Percentiles rank a stretch among this genome's conserved stretches.
phyloP scores from a whole-genome alignment of 2,329 filamentous ascomycete species.

The Neonectria magnoliae region DNA sequence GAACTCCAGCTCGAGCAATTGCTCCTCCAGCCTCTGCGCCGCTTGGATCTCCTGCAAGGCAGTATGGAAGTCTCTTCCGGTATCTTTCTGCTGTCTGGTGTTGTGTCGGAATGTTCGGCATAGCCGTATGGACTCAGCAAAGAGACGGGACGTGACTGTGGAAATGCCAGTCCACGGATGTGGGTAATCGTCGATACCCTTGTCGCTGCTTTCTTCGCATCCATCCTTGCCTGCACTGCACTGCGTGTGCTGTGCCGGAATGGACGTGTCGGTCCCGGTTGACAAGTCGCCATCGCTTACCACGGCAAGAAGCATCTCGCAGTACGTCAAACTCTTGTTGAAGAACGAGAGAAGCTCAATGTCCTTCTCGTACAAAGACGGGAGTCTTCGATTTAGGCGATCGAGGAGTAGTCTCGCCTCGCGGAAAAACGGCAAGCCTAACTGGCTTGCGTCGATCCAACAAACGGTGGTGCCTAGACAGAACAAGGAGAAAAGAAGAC shows the following conservation, averaged over 20 bases:
- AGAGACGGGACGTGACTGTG: constrained; percentile 45
- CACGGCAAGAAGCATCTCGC: constrained; percentile 54
- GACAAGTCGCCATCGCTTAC: constrained; percentile 44
- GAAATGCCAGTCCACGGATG: constrained; percentile 55
- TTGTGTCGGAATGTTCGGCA: constrained; percentile 48
- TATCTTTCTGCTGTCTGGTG: constrained; percentile 34
- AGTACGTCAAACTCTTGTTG: constrained; percentile 52
- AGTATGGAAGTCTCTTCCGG: constrained; percentile 43
- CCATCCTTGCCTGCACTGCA: background rate
- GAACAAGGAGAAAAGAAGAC: constrained; percentile 50
- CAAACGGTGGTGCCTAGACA: constrained; percentile 53
- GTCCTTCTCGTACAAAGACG: constrained; percentile 31
- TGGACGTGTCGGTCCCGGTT: background rate
- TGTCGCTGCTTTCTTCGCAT: background rate
- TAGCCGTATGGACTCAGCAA: constrained; percentile 48
- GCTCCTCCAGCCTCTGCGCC: constrained; percentile 48
- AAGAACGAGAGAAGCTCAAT: constrained; percentile 49
- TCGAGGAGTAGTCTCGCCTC: constrained; percentile 42
- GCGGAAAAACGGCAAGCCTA: constrained; percentile 48
- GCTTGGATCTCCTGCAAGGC: constrained; percentile 34
- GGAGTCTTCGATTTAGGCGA: constrained; percentile 38
- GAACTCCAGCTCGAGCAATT: constrained; percentile 47
- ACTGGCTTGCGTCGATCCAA: constrained; percentile 50
- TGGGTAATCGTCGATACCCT: constrained; percentile 32
- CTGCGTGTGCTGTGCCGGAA: background rate